These are phyloP conservation scores for Rickenella mellea DNA, from an alignment of 768 basidiomycete genomes.

Conservation along the genomic window DNA sequence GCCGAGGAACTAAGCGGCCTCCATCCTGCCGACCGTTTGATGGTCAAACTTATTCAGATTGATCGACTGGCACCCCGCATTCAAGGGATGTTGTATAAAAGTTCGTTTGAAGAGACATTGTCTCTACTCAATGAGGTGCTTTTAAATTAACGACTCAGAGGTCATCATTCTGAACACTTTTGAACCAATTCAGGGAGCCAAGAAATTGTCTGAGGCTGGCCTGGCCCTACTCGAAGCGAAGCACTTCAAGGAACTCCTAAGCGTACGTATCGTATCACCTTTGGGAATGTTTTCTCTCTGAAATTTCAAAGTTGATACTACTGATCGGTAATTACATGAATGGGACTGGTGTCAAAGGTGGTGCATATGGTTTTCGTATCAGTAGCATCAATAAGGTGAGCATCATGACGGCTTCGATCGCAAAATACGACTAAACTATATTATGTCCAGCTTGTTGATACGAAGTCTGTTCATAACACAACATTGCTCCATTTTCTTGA, in stretches of 20 bases:
- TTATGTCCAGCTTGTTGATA: conserved; percentile 77
- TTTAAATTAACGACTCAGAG: conserved; percentile 6
- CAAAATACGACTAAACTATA: neutral
- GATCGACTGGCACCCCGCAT: conserved; percentile 81
- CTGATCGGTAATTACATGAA: conserved; percentile 98
- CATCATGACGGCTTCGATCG: neutral
- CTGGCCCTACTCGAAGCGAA: conserved; percentile 71
- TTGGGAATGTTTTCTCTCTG: neutral
- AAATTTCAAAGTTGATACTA: conserved; percentile 62
- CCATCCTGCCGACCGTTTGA: conserved; percentile 92
- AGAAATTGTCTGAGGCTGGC: conserved; percentile 75
- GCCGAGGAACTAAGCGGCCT: conserved; percentile 77
- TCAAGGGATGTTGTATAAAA: conserved; percentile 92
- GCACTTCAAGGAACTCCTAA: conserved; percentile 83
- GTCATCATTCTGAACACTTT: neutral
- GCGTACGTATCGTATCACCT: conserved; percentile 35
- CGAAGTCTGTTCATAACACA: conserved; percentile 90
- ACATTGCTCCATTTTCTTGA: conserved; percentile 94
- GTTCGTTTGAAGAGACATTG: conserved; percentile 81
- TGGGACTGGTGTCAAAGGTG: conserved; percentile 90
- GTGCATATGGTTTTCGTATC: conserved; percentile 93
- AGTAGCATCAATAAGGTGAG: conserved; percentile 94
- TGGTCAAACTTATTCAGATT: conserved; percentile 96
- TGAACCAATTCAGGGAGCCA: conserved; percentile 48
- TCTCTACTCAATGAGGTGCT: conserved; percentile 71